Base-by-base conservation (phyloP, 805 yeast species). In the Tetrapisispora pingtungensis region DNA sequence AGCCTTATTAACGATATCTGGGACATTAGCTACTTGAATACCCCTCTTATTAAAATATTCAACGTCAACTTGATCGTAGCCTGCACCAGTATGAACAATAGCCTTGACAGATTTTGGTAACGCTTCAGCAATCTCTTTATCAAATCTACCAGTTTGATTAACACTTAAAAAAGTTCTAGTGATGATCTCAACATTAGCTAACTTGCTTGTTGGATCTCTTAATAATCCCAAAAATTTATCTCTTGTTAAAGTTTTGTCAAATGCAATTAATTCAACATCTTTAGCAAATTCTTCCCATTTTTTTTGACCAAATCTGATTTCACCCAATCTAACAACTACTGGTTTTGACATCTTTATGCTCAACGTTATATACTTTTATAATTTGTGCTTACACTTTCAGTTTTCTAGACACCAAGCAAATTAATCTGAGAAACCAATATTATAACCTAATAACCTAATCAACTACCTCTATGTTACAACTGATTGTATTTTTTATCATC, bases 11-110 rank as follows among this genome's bases (percentile, higher is more conserved):
- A 82, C 89, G 8, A 81, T 71, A 5, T 66, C 68, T 8, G 89
- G 85, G 19, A 78, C 75, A 59, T 82, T 78, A 40, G 84, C 71
- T n/a, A 82, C 70, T 59, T 80, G 86, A 49, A 82, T 75, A 24
- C 72, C 70, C 33, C 71, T 66, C 19, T 66, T 68, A 3, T 71
- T 66, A 48, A 80, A 72, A 17, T 77, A 73, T 20, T 65, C 67
- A 3, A 75, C 72, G 50, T 81, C 84, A 36, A 81, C 68, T 61
- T 81, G 87, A 57, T 82, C 90, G 61, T 82, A 81, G 4, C 84
- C 89, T 0, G 90, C 90, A 46, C 89, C 89, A 47, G 71, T 66
- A 59, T 81, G 86, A 48, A 77, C 67, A 13, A 82, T 65, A 13
- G 75, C 66, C 46, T 70, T 68, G 7, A 82, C 69, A 0, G 77